These are phyloP conservation scores for Paraphaeosphaeria sporulosa DNA, from an alignment of 2,329 filamentous ascomycete species.

Conservation along the genomic window DNA sequence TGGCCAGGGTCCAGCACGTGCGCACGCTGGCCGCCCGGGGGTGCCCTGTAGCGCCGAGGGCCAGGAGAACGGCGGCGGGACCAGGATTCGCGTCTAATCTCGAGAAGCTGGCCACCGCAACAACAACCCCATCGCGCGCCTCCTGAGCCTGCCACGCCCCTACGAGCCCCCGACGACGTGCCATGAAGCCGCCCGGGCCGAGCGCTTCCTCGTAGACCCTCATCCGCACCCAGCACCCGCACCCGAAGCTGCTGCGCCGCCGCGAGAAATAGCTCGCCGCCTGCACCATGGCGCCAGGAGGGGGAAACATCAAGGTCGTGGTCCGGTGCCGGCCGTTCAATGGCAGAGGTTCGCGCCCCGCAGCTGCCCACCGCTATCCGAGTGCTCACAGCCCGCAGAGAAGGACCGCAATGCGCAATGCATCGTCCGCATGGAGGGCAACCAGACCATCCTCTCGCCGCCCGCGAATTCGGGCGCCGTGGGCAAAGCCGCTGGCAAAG, in stretches of 20 bases:
- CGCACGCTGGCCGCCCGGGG: conserved; percentile 15
- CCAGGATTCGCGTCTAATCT: conserved; percentile 40
- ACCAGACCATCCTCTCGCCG: conserved; percentile 84
- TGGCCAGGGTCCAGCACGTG: conserved; percentile 17
- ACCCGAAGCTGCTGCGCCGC: not conserved
- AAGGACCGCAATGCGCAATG: conserved; percentile 91
- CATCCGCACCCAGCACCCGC: conserved; percentile 18
- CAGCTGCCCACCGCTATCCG: not conserved
- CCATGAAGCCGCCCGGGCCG: conserved; percentile 38
- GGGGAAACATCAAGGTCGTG: conserved; percentile 99
- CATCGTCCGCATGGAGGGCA: conserved; percentile 95
- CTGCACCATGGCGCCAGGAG: conserved; percentile 71
- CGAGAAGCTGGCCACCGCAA: conserved; percentile 29
- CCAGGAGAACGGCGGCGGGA: conserved; percentile 19
- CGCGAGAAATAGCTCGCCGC: conserved; percentile 9
- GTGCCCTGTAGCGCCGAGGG: conserved; percentile 1
- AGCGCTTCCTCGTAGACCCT: conserved; percentile 32
- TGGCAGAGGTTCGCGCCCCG: conserved; percentile 73
- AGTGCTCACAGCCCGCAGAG: conserved; percentile 64
- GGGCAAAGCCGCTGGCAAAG: conserved; percentile 71
- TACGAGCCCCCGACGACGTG: conserved; percentile 24
- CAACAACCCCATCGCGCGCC: conserved; percentile 31
- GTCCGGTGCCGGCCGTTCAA: conserved; percentile 97
- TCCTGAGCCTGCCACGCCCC: conserved; percentile 29
- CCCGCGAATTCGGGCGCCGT: conserved; percentile 66